Base-by-base conservation (phyloP, 108 stramenopile genomes). In the Fragilariopsis cylindrus region DNA sequence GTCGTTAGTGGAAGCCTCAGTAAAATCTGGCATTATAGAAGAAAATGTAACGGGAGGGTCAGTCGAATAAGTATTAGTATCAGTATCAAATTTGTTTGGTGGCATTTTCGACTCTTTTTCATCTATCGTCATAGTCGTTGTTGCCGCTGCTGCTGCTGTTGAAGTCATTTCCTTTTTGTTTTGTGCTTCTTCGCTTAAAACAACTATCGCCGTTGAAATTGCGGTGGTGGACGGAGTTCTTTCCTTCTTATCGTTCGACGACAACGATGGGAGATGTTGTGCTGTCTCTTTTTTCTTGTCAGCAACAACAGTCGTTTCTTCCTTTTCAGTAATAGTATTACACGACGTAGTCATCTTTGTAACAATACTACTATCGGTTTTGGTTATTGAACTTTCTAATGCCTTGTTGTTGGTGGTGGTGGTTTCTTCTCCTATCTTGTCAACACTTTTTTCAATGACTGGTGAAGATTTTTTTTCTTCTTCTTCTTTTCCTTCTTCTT, bases 1-100 rank as follows among this genome's bases (percentile, higher is more conserved):
- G 40, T 69, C 13, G 11, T 11, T 40, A 30, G 3, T 15, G n/a
- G 66, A 52, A 15, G 65, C 65, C 12, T 65, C 65, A 8, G 65
- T 13, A 65, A 65, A 65, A 4, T 6, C 1, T 70, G 39, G 67
- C 39, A 57, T 46, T 16, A 48, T 9, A 52, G 53, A 44, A 5
- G 56, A 5, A 53, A 67, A 41, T 48, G 67, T 58, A 4, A 19
- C 55, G 16, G 70, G n/a, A 7, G 67, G 74, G 60, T 54, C 5
- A 39, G 5, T 46, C 45, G 48, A 21, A 39, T 30, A 18, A n/a
- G 49, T 16, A 19, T 11, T 5, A 12, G 58, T 55, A 13, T n/a
- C 58, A 0, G 49, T 13, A n/a, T 16, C 41, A 63, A 63, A 7
- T 30, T 47, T 46, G 60, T 15, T 2, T n/a, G 4, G 15, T 6